These are phyloP conservation scores for Leccinum subgranulosum DNA, from an alignment of 768 basidiomycete genomes.

Conservation along the genomic window DNA sequence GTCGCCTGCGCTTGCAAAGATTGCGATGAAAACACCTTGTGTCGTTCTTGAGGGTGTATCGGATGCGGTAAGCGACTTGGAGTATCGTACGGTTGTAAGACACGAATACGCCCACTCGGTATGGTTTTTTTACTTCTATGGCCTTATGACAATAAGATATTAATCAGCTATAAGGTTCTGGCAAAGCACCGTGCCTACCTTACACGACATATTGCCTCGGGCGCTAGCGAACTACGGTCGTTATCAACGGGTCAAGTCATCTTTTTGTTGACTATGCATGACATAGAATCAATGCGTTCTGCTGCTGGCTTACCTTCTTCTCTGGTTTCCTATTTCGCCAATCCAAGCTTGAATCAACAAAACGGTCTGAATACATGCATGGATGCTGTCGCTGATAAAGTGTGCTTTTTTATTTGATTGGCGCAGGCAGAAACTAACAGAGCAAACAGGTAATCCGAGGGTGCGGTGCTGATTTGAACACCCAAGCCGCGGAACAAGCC, in stretches of 20 bases:
- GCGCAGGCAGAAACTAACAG: not conserved
- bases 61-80: slow-evolving; percentile 84
- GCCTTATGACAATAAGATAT: not conserved
- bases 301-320: slow-evolving; percentile 77
- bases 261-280: slow-evolving; percentile 81
- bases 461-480: slow-evolving; percentile 68
- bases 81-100: slow-evolving; percentile 88
- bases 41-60: slow-evolving; percentile 79
- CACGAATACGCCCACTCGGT: slow-evolving; percentile 81
- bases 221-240: slow-evolving; percentile 64
- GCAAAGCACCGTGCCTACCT: slow-evolving; percentile 64
- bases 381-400: slow-evolving; percentile 86
- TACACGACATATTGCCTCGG: slow-evolving; percentile 60
- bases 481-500: slow-evolving; percentile 75
- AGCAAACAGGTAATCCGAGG: slow-evolving; percentile 67
- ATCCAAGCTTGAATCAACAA: slow-evolving; percentile 78
- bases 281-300: slow-evolving; percentile 85
- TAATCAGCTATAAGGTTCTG: slow-evolving; percentile 51
- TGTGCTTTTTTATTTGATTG: slow-evolving; percentile 24
- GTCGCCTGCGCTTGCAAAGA: slow-evolving; percentile 67
- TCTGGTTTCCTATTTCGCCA: slow-evolving; percentile 82
- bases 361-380: slow-evolving; percentile 67
- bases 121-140: slow-evolving; percentile 19
- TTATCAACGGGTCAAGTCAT: slow-evolving; percentile 82
- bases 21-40: slow-evolving; percentile 83